Percentiles rank a stretch among this genome's conserved stretches.
phyloP scores from a whole-genome alignment of 1,284 basidiomycete species.

The Sporisorium reilianum region DNA sequence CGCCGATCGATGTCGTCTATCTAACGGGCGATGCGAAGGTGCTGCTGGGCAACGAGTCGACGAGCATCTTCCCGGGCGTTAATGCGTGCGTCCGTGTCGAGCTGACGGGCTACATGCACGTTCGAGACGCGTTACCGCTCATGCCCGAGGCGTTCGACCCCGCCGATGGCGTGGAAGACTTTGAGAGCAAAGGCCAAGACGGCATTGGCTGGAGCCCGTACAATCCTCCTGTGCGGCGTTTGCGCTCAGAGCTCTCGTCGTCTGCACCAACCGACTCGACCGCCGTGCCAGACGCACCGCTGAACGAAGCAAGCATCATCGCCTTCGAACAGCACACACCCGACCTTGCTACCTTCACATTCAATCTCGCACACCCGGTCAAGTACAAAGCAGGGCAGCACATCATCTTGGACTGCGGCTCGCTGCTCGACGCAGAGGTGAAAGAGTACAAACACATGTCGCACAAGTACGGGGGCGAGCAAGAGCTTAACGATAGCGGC shows the following conservation, averaged over 20 bases:
- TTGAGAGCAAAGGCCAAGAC: conserved; percentile 15
- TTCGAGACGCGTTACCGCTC: conserved; percentile 31
- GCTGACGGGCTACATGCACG: conserved; percentile 36
- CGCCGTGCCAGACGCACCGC: too few species aligned
- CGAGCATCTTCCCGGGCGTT: conserved; percentile 24
- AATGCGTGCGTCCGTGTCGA: conserved; percentile 24
- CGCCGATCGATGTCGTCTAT: conserved; percentile 44
- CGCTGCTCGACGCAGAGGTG: conserved; percentile 21
- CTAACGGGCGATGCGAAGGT: conserved; percentile 34
- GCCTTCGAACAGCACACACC: conserved; percentile 14
- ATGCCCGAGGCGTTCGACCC: conserved; percentile 14
- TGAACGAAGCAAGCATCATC: conserved; percentile 17
- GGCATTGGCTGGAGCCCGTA: conserved; percentile 50
- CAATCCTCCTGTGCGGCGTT: conserved; percentile 35
- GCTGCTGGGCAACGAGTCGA: conserved; percentile 23
- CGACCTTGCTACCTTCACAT: conserved; percentile 28
- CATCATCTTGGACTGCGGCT: conserved; percentile 40
- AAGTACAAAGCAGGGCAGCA: conserved; percentile 40
- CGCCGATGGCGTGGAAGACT: conserved; percentile 17
- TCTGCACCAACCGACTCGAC: too few species aligned
- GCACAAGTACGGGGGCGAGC: conserved; percentile 36
- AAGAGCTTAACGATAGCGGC: conserved; percentile 45
- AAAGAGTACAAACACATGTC: conserved; percentile 51
- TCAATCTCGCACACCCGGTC: conserved; percentile 21
- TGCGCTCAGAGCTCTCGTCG: conserved; percentile 25